Percentiles rank a stretch among this genome's conserved stretches.
Conservation (phyloP, 2,329 filamentous ascomycete species). For the Pyricularia sp. region DNA sequence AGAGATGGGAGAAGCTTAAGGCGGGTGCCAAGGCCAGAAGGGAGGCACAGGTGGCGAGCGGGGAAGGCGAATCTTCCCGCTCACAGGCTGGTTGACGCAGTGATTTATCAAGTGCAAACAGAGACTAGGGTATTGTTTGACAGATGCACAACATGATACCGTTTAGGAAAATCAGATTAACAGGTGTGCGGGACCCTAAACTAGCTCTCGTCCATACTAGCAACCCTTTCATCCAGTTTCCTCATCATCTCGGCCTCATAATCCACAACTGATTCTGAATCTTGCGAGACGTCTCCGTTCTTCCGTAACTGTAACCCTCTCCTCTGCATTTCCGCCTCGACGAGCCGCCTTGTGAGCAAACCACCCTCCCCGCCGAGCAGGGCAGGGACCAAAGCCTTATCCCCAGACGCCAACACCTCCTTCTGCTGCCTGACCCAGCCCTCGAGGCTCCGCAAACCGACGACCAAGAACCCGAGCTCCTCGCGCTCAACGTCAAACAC, state of each 20-base stretch:
- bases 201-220: conserved; percentile 2
- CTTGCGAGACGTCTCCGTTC: conserved; percentile 9
- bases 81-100: background rate
- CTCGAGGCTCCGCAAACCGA: conserved; percentile 68
- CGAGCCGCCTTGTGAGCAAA: conserved; percentile 43
- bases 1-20: conserved; percentile 49
- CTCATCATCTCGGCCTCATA: conserved; percentile 31
- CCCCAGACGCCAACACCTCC: conserved; percentile 33
- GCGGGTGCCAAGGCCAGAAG: conserved; percentile 45
- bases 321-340: conserved; percentile 47
- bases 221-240: conserved; percentile 1
- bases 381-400: conserved; percentile 1
- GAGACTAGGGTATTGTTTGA: background rate
- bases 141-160: background rate
- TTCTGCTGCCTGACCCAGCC: conserved; percentile 52
- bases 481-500: conserved; percentile 94
- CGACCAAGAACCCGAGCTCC: conserved; percentile 83
- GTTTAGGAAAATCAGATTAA: background rate
- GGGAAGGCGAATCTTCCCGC: background rate
- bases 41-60: conserved; percentile 24
- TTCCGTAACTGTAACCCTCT: conserved; percentile 26
- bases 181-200: conserved; percentile 3
- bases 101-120: background rate
- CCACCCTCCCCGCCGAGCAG: conserved; percentile 13
- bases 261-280: conserved; percentile 13